Evolutionary conservation across 208 protist genomes (phyloP).

Genomic region (Leishmania tarentolae): DNA sequence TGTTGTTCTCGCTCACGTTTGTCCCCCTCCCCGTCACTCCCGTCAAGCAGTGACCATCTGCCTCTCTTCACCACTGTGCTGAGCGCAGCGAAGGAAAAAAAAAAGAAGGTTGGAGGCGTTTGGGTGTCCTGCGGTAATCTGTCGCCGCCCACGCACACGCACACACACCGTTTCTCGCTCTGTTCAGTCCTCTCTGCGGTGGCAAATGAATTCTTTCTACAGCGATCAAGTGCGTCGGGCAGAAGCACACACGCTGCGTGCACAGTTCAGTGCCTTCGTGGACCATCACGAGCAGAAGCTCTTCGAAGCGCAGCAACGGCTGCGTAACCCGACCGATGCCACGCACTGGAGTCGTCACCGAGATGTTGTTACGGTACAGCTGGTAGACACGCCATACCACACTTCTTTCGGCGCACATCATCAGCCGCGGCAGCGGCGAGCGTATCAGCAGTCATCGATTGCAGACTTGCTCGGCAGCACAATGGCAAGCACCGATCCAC

Average conservation of each 20-base stretch:
- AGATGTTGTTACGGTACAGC: slow-evolving; percentile 39
- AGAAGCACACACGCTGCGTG: slow-evolving; percentile 16
- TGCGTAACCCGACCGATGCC: slow-evolving; percentile 49
- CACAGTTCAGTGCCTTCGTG: slow-evolving; percentile 48
- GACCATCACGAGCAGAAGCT: slow-evolving; percentile 56
- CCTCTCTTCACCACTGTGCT: background rate
- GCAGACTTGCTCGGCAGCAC: slow-evolving; percentile 42
- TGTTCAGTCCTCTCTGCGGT: background rate
- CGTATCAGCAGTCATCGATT: slow-evolving; percentile 32
- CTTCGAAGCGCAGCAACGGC: slow-evolving; percentile 52
- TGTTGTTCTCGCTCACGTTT: background rate
- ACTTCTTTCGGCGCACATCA: slow-evolving; percentile 6
- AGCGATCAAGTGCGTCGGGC: slow-evolving; percentile 21
- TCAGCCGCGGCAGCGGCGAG: slow-evolving; percentile 20
- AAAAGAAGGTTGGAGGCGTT: background rate
- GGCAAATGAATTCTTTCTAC: slow-evolving; percentile 23
- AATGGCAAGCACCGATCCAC: slow-evolving; percentile 33
- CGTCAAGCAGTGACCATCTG: background rate
- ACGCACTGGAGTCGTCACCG: slow-evolving; percentile 50
- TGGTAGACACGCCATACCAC: slow-evolving; percentile 23
- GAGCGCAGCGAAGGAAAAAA: background rate
- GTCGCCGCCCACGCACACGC: background rate
- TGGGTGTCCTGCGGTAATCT: background rate
- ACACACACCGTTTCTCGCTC: too few relatives aligned
- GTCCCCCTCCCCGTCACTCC: too few relatives aligned